phyloP scores from a whole-genome alignment of 495 filamentous ascomycete genomes.

The Ascodesmis nigricans region DNA sequence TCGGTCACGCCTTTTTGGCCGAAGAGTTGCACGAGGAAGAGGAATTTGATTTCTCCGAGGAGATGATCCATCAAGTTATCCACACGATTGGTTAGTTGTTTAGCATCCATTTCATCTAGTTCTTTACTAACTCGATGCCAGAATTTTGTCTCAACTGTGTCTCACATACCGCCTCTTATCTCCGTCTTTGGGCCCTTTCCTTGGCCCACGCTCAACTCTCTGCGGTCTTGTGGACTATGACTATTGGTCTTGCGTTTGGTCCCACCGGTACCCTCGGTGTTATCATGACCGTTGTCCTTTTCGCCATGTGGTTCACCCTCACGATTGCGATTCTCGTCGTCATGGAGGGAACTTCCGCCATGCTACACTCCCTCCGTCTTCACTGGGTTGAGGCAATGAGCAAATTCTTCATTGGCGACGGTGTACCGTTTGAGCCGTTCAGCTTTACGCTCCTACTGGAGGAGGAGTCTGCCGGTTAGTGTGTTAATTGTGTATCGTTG shows the following conservation, averaged over 20 bases:
- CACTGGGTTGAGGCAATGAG: conserved; percentile 98
- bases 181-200: conserved; percentile 93
- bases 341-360: conserved; percentile 74
- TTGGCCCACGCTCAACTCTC: conserved; percentile 96
- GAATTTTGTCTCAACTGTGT: conserved; percentile 99
- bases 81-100: conserved; percentile 69
- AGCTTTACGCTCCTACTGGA: conserved; percentile 74
- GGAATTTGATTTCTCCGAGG: conserved; percentile 87
- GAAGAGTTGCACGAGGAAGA: conserved; percentile 72
- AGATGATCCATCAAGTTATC: conserved; percentile 98
- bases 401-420: conserved; percentile 94
- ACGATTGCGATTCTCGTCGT: conserved; percentile 32
- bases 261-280: conserved; percentile 44
- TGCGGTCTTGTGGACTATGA: conserved; percentile 93
- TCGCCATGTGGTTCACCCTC: conserved; percentile 72
- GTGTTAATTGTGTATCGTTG: too few relatives aligned
- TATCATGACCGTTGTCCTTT: conserved; percentile 54
- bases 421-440: conserved; percentile 78
- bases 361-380: conserved; percentile 83
- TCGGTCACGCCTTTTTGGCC: conserved; percentile 77
- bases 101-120: conserved; percentile 1
- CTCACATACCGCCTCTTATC: conserved; percentile 94
- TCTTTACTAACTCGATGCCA: conserved; percentile 22
- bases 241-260: conserved; percentile 51
- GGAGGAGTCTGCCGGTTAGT: conserved; percentile 33